Conservation (phyloP, 768 basidiomycete genomes). For the Exidia glandulosa region DNA sequence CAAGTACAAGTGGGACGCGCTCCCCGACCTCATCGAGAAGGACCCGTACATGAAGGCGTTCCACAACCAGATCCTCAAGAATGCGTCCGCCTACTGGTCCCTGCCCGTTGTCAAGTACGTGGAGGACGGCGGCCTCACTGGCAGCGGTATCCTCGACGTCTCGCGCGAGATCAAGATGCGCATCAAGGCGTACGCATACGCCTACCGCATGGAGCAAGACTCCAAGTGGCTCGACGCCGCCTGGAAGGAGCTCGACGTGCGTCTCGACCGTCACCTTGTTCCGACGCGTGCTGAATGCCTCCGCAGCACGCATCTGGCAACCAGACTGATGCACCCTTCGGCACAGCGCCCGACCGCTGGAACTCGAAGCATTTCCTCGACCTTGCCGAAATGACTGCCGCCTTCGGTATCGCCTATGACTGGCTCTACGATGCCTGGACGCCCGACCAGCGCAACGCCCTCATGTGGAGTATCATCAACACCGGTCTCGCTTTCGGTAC, state of each 20-base stretch:
- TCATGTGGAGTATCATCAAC: slow-evolving; percentile 61
- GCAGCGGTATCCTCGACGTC: slow-evolving; percentile 83
- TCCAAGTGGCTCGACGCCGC: slow-evolving; percentile 83
- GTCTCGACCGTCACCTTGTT: slow-evolving; percentile 14
- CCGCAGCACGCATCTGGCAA: slow-evolving; percentile 67
- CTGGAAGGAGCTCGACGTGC: slow-evolving; percentile 72
- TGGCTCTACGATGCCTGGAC: slow-evolving; percentile 88
- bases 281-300: slow-evolving; percentile 2
- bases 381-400: slow-evolving; percentile 77
- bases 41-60: slow-evolving; percentile 82
- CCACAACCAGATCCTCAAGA: slow-evolving; percentile 85
- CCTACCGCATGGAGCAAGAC: slow-evolving; percentile 82
- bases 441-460: slow-evolving; percentile 53
- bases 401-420: slow-evolving; percentile 89
- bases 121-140: slow-evolving; percentile 51
- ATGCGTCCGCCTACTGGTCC: slow-evolving; percentile 66
- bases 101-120: slow-evolving; percentile 57
- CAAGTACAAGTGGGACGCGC: slow-evolving; percentile 78
- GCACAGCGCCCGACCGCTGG: slow-evolving; percentile 59
- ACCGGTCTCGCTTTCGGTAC: slow-evolving; percentile 68
- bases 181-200: slow-evolving; percentile 88
- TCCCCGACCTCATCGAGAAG: slow-evolving; percentile 61
- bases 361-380: slow-evolving; percentile 89
- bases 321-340: slow-evolving; percentile 46
- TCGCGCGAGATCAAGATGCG: slow-evolving; percentile 83